A percentile compares a stretch with the other conserved stretches of the same genome.
Conservation (phyloP, 371 early-diverging fungal genomes). For the Mortierella sp. region DNA sequence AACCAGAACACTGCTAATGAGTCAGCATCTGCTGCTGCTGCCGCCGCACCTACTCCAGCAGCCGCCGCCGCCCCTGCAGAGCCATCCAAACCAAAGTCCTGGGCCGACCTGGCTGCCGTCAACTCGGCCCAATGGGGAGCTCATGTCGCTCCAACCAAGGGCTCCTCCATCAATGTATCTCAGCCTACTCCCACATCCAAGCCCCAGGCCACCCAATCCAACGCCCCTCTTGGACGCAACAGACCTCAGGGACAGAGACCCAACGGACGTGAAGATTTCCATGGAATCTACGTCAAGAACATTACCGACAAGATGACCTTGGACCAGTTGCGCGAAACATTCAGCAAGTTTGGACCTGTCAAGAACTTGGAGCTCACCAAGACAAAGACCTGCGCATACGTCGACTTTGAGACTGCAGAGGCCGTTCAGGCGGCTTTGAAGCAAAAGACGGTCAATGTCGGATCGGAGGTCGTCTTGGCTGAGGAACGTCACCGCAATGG, state of each 20-base stretch:
- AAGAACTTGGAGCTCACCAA: conserved; percentile 57
- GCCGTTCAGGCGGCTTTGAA: conserved; percentile 59
- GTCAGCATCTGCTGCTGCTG: conserved; percentile 7
- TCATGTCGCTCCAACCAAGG: conserved; percentile 53
- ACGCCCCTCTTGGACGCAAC: conserved; percentile 19
- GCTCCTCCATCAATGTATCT: conserved; percentile 34
- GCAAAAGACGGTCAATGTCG: conserved; percentile 54
- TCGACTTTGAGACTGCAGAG: conserved; percentile 65
- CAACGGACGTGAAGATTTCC: conserved; percentile 26
- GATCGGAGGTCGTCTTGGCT: conserved; percentile 57
- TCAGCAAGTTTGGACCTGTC: conserved; percentile 58
- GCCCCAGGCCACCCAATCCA: conserved; percentile 14
- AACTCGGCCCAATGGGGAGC: conserved; percentile 55
- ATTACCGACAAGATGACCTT: conserved; percentile 50
- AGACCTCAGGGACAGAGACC: conserved; percentile 39
- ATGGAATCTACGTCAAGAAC: conserved; percentile 40
- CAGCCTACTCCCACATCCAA: conserved; percentile 22
- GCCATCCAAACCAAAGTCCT: conserved; percentile 58
- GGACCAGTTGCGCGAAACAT: conserved; percentile 55
- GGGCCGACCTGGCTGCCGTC: conserved; percentile 62
- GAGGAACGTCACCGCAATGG: conserved; percentile 59
- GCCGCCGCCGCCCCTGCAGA: conserved; percentile 16
- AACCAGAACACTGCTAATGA: conserved; percentile 19
- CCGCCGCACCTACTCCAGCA: conserved; percentile 1
- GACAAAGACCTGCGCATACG: conserved; percentile 63